phyloP scores from a whole-genome alignment of 352 stramenopile species.

The Globisporangium megalacanthum region DNA sequence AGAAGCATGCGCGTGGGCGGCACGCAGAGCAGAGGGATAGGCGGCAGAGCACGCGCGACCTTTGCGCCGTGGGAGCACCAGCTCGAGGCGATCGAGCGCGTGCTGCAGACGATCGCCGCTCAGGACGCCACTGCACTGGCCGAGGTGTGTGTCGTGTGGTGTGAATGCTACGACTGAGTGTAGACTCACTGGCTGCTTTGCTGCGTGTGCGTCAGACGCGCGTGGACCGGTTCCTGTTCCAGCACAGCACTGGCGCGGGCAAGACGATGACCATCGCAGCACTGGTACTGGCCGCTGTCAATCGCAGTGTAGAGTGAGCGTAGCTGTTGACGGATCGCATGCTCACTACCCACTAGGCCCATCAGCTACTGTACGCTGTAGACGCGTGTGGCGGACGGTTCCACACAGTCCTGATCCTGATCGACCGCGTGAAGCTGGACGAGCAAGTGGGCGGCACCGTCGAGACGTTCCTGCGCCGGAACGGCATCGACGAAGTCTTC shows the following conservation, averaged over 20 bases:
- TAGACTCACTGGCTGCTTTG: background rate
- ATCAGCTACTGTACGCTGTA: slow-evolving; percentile 60
- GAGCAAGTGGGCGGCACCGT: slow-evolving; percentile 72
- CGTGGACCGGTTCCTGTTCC: slow-evolving; percentile 50
- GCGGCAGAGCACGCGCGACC: slow-evolving; percentile 7
- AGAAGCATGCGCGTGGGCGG: slow-evolving; percentile 56
- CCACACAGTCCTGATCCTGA: slow-evolving; percentile 71
- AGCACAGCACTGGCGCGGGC: slow-evolving; percentile 79
- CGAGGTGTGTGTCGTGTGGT: slow-evolving; percentile 1
- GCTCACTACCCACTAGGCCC: slow-evolving; percentile 19
- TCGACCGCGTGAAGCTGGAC: slow-evolving; percentile 82
- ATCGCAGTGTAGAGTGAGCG: background rate
- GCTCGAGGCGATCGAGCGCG: slow-evolving; percentile 44
- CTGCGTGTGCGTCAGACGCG: slow-evolving; percentile 1
- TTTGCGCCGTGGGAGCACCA: slow-evolving; percentile 69
- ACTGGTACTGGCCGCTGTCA: slow-evolving; percentile 23
- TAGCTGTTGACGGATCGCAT: background rate
- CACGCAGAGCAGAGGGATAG: slow-evolving; percentile 4
- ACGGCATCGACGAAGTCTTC: slow-evolving; percentile 66
- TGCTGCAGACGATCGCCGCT: slow-evolving; percentile 39
- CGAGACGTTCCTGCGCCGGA: slow-evolving; percentile 62
- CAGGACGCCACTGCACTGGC: slow-evolving; percentile 12
- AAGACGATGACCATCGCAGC: slow-evolving; percentile 79
- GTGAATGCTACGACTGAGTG: background rate
- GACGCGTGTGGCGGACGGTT: slow-evolving; percentile 40